Evolutionary conservation across 257 asterid species (phyloP), one percentile per base, ranked within the genome.

Genomic region (Leptodermis oblonga): DNA sequence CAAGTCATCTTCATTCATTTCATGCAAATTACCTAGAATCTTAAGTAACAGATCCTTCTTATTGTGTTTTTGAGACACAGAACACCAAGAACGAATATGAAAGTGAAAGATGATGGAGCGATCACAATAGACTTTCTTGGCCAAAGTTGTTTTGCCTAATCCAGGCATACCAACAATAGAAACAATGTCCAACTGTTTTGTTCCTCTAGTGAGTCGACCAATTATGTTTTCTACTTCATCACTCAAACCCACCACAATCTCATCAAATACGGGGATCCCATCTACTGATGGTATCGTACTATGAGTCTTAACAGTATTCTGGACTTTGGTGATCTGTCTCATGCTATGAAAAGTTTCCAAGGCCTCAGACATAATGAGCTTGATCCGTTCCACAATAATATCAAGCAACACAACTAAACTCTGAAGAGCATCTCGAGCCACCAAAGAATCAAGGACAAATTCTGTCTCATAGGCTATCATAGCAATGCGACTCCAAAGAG

Each of bases 101-200:
- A 49, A 49, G 55, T 18, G 25, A 25, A 25, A 49, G 6, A 49
- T 49, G 18, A 49, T 49, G 26, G 55, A 49, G 25, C 7, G 25
- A 49, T 49, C 55, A 49, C 55, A 4, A 49, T 17, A 49, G 7
- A 49, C 26, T 49, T 20, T 49, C 55, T 11, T 49, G 55, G 85
- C 83, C n/a, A 81, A 28, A 28, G 86, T 78, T 30, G 79, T 75
- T 78, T 81, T 75, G 52, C 86, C 85, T 9, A 79, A 70, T 51
- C 86, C 85, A 2, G 82, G 45, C 86, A 80, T 80, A 13, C 84
- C 83, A 17, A 52, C 78, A 1, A 85, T 67, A 18, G 82, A 65
- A 17, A 76, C 33, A 11, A 59, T 42, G 39, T 76, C 79, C 5
- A 73, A 55, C 1, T 45, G 0, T 30, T 7, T 0, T 25, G 60